Conservation (phyloP, 345 rosid species). For the Trapa incisa region DNA sequence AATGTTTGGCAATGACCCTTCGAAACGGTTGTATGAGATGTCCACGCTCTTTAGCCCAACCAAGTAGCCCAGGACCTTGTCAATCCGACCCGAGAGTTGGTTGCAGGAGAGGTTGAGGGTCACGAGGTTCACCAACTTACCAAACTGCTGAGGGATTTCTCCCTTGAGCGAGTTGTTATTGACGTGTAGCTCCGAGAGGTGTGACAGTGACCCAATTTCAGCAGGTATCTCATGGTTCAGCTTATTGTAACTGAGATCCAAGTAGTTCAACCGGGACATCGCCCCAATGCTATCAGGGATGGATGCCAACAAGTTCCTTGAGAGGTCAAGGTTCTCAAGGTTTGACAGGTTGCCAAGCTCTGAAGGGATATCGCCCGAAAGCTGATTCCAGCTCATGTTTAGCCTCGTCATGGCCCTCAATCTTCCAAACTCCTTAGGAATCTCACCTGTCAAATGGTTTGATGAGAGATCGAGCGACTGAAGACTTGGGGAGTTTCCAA, state of each 20-base stretch:
- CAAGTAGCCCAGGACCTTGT: not conserved
- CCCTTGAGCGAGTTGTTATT: constrained; percentile 14
- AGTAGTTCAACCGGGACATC: constrained; percentile 8
- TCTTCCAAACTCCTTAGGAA: constrained; percentile 1
- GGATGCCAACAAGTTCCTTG: constrained; percentile 13
- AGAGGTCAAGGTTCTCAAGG: constrained; percentile 16
- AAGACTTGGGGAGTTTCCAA: constrained; percentile 14
- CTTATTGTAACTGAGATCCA: constrained; percentile 26
- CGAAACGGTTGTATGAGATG: constrained; percentile 19
- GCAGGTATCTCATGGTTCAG: constrained; percentile 17
- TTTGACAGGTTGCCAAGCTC: constrained; percentile 6
- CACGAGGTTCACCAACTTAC: constrained; percentile 9
- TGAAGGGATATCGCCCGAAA: constrained; percentile 10
- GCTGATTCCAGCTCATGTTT: not conserved
- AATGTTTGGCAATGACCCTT: constrained; percentile 22
- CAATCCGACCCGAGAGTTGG: constrained; percentile 18
- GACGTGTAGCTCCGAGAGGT: constrained; percentile 1
- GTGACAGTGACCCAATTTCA: constrained; percentile 4
- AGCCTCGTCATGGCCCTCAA: not conserved
- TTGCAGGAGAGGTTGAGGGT: constrained; percentile 20
- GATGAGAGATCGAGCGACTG: not conserved
- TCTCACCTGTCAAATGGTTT: not conserved
- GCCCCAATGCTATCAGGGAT: not conserved
- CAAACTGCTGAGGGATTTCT: constrained; percentile 10
- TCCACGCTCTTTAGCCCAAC: constrained; percentile 6